Evolutionary conservation across 1,284 basidiomycete genomes (phyloP).

Genomic region (Cryptococcus floricola): DNA sequence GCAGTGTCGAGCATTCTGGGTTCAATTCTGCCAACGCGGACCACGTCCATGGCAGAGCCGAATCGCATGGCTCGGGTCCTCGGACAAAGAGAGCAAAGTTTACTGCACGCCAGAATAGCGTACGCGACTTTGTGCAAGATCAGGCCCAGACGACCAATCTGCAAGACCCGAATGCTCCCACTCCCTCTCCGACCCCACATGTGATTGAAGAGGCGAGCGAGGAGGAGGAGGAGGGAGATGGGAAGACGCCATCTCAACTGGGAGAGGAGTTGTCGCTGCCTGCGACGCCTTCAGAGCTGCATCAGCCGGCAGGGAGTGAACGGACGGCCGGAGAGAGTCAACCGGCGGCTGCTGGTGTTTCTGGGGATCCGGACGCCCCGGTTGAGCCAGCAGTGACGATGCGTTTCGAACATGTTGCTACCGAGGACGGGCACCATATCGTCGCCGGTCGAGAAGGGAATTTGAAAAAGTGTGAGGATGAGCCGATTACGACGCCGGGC

Average conservation of each 20-base stretch:
- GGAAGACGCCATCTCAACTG: background rate
- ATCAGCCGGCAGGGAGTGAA: background rate
- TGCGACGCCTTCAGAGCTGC: background rate
- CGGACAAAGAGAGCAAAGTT: slow-evolving; percentile 1
- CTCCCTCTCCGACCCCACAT: slow-evolving; percentile 22
- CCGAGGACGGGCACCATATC: slow-evolving; percentile 69
- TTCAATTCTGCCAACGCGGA: background rate
- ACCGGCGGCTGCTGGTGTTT: background rate
- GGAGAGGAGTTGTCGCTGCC: slow-evolving; percentile 1
- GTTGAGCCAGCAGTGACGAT: slow-evolving; percentile 54
- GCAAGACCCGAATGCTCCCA: slow-evolving; percentile 39
- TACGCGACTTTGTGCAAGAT: slow-evolving; percentile 35
- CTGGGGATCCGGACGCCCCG: background rate
- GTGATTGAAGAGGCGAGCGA: background rate
- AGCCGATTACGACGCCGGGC: slow-evolving; percentile 82
- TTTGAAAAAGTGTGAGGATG: slow-evolving; percentile 71
- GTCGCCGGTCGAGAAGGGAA: slow-evolving; percentile 69
- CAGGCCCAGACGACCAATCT: slow-evolving; percentile 37
- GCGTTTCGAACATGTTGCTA: slow-evolving; percentile 65
- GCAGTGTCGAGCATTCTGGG: background rate
- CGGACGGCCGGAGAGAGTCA: background rate
- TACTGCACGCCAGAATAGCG: slow-evolving; percentile 19
- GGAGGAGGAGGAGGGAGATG: background rate
- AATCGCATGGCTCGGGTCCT: background rate
- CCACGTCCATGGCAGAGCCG: background rate